Evolutionary conservation across 805 yeast species (phyloP).

Genomic region (fission yeast (Schizosaccharomyces pombe)): DNA sequence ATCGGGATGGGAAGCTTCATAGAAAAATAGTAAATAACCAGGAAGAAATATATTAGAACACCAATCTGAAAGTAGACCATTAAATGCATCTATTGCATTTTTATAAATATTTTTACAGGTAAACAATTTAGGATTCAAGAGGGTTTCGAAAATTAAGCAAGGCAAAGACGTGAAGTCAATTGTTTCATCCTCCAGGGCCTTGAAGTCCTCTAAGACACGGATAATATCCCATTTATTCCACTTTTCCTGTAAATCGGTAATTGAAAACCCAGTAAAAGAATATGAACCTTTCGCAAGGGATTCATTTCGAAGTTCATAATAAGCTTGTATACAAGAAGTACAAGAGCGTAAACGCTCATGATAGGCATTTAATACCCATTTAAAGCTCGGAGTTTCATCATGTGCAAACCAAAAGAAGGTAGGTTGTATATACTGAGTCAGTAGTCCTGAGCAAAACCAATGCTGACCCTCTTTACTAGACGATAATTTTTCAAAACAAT

Average conservation of each 20-base stretch:
- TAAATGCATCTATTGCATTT: neutral
- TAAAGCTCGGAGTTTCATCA: neutral
- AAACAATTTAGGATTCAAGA: neutral
- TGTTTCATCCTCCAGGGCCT: neutral
- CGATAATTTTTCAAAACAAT: neutral
- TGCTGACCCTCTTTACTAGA: neutral
- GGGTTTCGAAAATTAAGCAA: neutral
- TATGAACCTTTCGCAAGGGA: neutral
- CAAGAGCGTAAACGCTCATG: neutral
- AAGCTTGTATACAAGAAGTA: neutral
- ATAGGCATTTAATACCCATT: neutral
- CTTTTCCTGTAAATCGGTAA: neutral
- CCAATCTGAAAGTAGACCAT: neutral
- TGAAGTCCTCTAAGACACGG: neutral
- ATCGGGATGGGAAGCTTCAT: neutral
- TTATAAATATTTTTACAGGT: neutral
- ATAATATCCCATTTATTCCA: neutral
- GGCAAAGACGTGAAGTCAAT: neutral
- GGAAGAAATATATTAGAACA: neutral
- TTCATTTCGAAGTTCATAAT: neutral
- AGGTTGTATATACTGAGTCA: neutral
- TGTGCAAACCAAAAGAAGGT: neutral
- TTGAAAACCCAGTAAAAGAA: neutral
- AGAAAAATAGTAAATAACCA: neutral
- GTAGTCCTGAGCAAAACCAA: neutral